Percentiles rank a stretch among this genome's conserved stretches.
Evolutionary conservation across 2,329 filamentous ascomycete species (phyloP).

Genomic region (Esteya vermicola): DNA sequence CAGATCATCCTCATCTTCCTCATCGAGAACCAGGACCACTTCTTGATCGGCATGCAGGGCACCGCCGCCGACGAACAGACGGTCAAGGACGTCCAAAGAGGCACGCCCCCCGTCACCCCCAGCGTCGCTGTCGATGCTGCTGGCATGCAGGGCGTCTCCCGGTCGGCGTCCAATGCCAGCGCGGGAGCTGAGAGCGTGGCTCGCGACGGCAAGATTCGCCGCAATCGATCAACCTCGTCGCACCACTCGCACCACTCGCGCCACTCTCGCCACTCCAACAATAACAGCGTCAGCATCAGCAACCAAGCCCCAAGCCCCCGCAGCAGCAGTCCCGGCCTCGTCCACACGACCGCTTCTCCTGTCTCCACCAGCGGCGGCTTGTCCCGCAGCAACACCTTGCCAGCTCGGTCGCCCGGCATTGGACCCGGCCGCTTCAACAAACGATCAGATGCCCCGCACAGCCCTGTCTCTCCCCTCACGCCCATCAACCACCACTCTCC

Average conservation of each 20-base stretch:
- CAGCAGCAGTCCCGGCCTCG: slow-evolving; percentile 45
- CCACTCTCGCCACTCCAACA: slow-evolving; percentile 60
- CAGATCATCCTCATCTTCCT: slow-evolving; percentile 96
- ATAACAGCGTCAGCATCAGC: slow-evolving; percentile 3
- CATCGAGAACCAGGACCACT: slow-evolving; percentile 97
- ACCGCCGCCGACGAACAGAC: slow-evolving; percentile 88
- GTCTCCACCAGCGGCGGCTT: slow-evolving; percentile 25
- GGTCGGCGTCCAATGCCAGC: slow-evolving; percentile 79
- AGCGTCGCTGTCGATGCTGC: slow-evolving; percentile 28
- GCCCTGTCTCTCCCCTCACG: slow-evolving; percentile 18
- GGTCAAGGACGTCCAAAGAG: slow-evolving; percentile 51
- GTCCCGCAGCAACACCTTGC: slow-evolving; percentile 73
- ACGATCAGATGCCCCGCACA: slow-evolving; percentile 16
- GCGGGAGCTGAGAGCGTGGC: slow-evolving; percentile 77
- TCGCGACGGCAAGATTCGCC: slow-evolving; percentile 62
- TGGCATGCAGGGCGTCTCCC: slow-evolving; percentile 40
- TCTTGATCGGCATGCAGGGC: slow-evolving; percentile 95
- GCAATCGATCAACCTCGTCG: slow-evolving; percentile 91
- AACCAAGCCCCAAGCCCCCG: slow-evolving; percentile 56
- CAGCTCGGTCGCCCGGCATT: slow-evolving; percentile 68
- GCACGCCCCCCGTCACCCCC: slow-evolving; percentile 39
- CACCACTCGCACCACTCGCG: slow-evolving; percentile 70
- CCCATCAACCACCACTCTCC: slow-evolving; percentile 27
- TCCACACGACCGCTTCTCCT: slow-evolving; percentile 31
- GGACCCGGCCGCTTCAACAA: slow-evolving; percentile 50